Conservation (phyloP, 2,329 filamentous ascomycete species). For the Colletotrichum agaves region DNA sequence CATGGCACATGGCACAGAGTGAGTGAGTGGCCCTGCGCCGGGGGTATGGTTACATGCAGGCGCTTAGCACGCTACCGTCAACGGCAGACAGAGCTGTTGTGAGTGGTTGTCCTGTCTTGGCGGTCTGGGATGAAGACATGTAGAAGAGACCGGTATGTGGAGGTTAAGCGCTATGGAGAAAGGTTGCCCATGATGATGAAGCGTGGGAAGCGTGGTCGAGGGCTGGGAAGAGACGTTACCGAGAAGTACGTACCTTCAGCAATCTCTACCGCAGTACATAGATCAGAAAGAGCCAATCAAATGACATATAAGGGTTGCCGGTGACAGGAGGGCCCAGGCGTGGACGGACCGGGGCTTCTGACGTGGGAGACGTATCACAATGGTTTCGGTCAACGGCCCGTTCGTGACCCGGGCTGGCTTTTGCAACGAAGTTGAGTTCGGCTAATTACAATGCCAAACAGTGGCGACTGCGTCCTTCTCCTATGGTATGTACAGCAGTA, state of each 20-base stretch:
- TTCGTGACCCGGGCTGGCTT: slow-evolving; percentile 35
- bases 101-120: slow-evolving; percentile 26
- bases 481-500: no score
- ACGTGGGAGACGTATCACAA: slow-evolving; percentile 37
- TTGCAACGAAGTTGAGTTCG: slow-evolving; percentile 30
- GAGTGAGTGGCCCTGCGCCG: not conserved
- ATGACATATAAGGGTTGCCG: not conserved
- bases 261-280: no score
- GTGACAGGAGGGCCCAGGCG: slow-evolving; percentile 30
- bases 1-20: not conserved
- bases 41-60: slow-evolving; percentile 20
- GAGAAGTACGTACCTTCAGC: no score
- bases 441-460: slow-evolving; percentile 31
- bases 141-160: slow-evolving; percentile 9
- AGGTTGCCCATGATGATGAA: slow-evolving; percentile 1
- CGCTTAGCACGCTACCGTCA: slow-evolving; percentile 13
- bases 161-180: slow-evolving; percentile 3
- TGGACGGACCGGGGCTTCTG: slow-evolving; percentile 33
- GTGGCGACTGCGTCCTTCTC: slow-evolving; percentile 4
- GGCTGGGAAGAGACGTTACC: slow-evolving; percentile 30
- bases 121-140: slow-evolving; percentile 30
- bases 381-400: slow-evolving; percentile 39
- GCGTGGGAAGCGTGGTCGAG: slow-evolving; percentile 19
- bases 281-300: slow-evolving; percentile 8
- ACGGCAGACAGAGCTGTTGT: slow-evolving; percentile 2